Base-by-base conservation (phyloP, 1,139 yeast genomes). In the Geotrichum bryndzae region DNA sequence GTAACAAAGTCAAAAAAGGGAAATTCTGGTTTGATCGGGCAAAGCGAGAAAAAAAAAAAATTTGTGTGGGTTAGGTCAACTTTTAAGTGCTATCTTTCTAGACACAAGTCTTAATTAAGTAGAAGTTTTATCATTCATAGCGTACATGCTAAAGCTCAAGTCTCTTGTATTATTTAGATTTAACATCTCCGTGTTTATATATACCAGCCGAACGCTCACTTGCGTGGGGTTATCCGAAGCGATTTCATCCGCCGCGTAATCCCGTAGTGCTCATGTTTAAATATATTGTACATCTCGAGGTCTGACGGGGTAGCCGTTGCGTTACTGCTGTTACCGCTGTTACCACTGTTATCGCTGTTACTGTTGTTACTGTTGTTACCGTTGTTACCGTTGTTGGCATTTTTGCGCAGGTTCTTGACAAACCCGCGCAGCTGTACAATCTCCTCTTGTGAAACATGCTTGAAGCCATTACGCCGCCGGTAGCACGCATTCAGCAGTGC, bases 361-460 rank as follows among this genome's bases (percentile, higher is more conserved):
- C 10, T 5, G 53, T 15, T 56, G 46, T 25, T 56, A 4, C 38
- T 23, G 22, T 18, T 23, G 33, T 8, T 22, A 18, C 10, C n/a
- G 53, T 15, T 56, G 46, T 25, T 56, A 4, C 38, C 31, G 22
- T 18, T 23, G 38, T 29, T 29, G 11, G 22, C 41, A 13, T 48
- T 31, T n/a, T 56, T 66, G 22, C 78, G 71, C 4, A 77, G 70
- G 54, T 84, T 83, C 15, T 84, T 77, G 8, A 91, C 97, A 75
- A 88, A 90, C 67, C 82, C 83, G 61, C 95, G 80, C 70, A 96
- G 88, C 67, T 85, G 82, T 63, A 82, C 81, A 60, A 94, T 85
- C 72, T 92, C 97, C 54, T 85, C 90, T 69, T 91, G 96, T 2
- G 91, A 84, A 35, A 90, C 76, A 61, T 86, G 85, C 15, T 90